Evolutionary conservation across 1,284 basidiomycete species (phyloP).

Genomic region (Hortiboletus rubellus): DNA sequence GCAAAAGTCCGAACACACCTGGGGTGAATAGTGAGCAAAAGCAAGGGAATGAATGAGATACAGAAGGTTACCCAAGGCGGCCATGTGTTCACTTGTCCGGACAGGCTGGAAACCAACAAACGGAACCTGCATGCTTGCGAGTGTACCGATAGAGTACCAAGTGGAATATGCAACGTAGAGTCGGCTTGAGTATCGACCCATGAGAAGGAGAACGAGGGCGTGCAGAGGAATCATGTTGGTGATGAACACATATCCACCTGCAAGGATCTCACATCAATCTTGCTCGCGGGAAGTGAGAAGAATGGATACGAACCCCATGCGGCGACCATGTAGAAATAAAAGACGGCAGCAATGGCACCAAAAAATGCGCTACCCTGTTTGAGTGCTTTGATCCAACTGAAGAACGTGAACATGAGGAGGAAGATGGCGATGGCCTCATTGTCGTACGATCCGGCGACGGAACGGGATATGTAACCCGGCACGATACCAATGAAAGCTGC

Average conservation of each 20-base stretch:
- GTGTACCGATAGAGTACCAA: constrained; percentile 97
- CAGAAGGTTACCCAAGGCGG: constrained; percentile 73
- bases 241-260: constrained; percentile 98
- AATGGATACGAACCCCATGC: constrained; percentile 80
- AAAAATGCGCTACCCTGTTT: constrained; percentile 93
- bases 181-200: constrained; percentile 94
- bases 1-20: constrained; percentile 95
- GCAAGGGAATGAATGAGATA: background rate
- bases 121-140: constrained; percentile 98
- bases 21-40: constrained; percentile 7
- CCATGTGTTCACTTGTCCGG: constrained; percentile 98
- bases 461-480: constrained; percentile 98
- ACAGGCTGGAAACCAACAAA: constrained; percentile 99
- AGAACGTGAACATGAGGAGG: constrained; percentile 99
- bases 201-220: constrained; percentile 87
- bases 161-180: constrained; percentile 96
- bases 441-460: constrained; percentile 98
- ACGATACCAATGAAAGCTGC: constrained; percentile 99
- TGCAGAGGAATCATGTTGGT: constrained; percentile 99
- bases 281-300: background rate
- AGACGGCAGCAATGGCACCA: constrained; percentile 88
- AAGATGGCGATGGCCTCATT: constrained; percentile 99
- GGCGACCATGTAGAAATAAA: constrained; percentile 99
- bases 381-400: constrained; percentile 95
- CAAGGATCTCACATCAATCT: constrained; percentile 6